phyloP scores from a whole-genome alignment of 2,329 filamentous ascomycete species.

The Pseudocercospora crystallina region DNA sequence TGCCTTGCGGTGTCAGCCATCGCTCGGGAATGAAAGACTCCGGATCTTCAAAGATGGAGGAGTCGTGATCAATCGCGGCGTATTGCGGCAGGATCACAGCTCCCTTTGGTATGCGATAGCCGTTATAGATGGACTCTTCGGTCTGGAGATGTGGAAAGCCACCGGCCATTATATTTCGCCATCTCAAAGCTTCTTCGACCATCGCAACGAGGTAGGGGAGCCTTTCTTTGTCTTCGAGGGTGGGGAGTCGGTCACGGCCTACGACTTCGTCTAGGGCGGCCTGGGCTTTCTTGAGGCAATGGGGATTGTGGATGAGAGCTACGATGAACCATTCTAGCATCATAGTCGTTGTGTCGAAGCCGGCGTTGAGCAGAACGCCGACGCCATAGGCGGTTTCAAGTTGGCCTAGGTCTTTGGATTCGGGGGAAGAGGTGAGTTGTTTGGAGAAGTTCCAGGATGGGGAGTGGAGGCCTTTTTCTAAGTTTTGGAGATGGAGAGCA shows the following conservation, averaged over 20 bases:
- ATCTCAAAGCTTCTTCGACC: conserved; percentile 33
- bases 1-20: not conserved
- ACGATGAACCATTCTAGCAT: not conserved
- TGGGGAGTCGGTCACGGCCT: conserved; percentile 25
- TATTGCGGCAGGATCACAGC: not conserved
- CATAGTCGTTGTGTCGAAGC: not conserved
- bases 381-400: not conserved
- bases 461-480: not conserved
- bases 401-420: not conserved
- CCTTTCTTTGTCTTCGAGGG: conserved; percentile 24
- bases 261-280: conserved; percentile 28
- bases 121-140: conserved; percentile 30
- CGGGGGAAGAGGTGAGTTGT: not conserved
- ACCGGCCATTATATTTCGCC: conserved; percentile 23
- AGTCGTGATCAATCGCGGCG: not conserved
- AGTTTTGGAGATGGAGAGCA: not conserved
- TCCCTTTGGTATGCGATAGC: conserved; percentile 17
- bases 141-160: conserved; percentile 39
- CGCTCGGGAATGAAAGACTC: not conserved
- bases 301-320: not conserved
- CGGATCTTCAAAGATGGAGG: not conserved
- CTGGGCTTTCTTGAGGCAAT: conserved; percentile 18
- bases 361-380: not conserved
- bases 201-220: conserved; percentile 28
- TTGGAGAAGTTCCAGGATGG: not conserved